phyloP scores from a whole-genome alignment of 164 flowering plant species.

The Liriodendron chinense region DNA sequence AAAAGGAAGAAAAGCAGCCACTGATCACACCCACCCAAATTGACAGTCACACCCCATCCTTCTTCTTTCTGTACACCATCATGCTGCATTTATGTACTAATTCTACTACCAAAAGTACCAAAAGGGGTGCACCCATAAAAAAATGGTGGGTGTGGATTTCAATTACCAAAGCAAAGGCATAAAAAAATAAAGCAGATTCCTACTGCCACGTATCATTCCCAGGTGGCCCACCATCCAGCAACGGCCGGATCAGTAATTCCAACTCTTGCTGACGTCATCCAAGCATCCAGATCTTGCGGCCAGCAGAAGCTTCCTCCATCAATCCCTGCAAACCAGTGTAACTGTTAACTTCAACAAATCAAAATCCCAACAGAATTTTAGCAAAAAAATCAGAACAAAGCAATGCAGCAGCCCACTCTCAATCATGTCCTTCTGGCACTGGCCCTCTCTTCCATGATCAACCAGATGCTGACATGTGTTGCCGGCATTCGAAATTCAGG shows the following conservation, averaged over 20 bases:
- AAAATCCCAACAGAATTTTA: neutral
- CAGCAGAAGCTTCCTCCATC: neutral
- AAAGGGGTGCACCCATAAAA: neutral
- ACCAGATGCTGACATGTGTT: neutral
- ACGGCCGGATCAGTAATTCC: neutral
- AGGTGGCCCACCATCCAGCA: neutral
- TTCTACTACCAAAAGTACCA: neutral
- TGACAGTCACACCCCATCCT: neutral
- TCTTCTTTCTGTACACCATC: neutral
- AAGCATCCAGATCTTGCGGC: constrained; percentile 11
- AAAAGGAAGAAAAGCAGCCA: neutral
- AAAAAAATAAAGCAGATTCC: neutral
- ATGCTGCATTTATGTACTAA: neutral
- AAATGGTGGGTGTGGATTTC: neutral
- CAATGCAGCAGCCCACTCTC: constrained; percentile 2
- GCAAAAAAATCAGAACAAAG: neutral
- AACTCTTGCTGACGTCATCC: neutral
- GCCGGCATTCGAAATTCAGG: neutral
- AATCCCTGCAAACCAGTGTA: neutral
- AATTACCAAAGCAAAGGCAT: neutral
- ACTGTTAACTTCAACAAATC: neutral
- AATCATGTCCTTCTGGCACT: neutral
- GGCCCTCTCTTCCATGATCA: neutral
- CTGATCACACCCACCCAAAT: neutral
- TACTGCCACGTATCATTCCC: constrained; percentile 5